Base-by-base conservation (phyloP, 2,329 filamentous ascomycete species). In the Fusarium sp. region DNA sequence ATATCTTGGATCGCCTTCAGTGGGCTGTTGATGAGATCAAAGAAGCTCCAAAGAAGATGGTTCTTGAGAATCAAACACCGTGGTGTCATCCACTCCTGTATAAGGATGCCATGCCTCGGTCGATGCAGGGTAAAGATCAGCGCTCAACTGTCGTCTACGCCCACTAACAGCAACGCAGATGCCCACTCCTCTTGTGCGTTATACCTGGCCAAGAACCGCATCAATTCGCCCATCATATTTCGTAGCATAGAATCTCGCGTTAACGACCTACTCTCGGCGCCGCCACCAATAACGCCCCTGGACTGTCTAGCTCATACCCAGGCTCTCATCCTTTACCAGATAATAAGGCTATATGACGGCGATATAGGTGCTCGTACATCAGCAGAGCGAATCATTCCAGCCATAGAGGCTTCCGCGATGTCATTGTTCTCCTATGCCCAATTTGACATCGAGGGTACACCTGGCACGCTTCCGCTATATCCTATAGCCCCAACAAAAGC, bases 21-120 rank as follows among this genome's bases (percentile, higher is more conserved):
- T 86, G 81, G 58, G 83, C 87, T 3, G 83, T 90, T 18, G 86
- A 88, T 59, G 85, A 87, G 76, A 84, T 90, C 22, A 85, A 86
- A 49, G 83, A 86, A 61, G 84, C 88, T 3, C 84, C 85, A 1
- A 68, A 67, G n/a, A 83, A 70, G 51, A 87, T 90, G 84, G 84
- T 90, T 1, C 66, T 83, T 14, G 82, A 86, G 51, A 87, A 83
- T 22, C 80, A 84, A 56, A 88, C 87, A 0, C 86, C 87, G 1
- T 90, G 89, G 89, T 85, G 82, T 36, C 89, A 90, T 70, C 81
- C 81, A 1, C 77, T 81, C n/a, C 80, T 90, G 0, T 90, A 89
- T 66, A 80, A 81, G n/a, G 82, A 86, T 5, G 63, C 77, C 14
- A 89, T 90, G 87, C 89, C 88, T 2, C 80, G 79, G 36, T 81